Evolutionary conservation across 257 asterid genomes (phyloP).

Genomic region (Eustoma russellianum): DNA sequence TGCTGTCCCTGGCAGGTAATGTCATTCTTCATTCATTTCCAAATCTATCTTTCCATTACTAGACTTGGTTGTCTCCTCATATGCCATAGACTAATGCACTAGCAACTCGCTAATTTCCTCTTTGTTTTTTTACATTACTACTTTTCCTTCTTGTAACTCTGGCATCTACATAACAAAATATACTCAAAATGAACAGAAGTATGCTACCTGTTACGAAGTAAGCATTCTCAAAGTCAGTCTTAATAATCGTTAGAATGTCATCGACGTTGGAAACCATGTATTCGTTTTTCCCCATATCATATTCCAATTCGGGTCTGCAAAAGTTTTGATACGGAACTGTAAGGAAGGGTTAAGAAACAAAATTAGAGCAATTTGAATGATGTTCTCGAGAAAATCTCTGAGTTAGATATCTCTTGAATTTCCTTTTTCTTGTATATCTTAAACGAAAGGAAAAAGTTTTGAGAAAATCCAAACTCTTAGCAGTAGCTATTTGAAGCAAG

Average conservation of each 20-base stretch:
- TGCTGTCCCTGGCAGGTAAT: too few species aligned
- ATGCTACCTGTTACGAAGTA: constrained; percentile 73
- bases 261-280: constrained; percentile 32
- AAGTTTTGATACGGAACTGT: neutral
- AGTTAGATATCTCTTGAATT: neutral
- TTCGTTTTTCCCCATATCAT: constrained; percentile 21
- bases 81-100: too few species aligned
- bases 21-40: too few species aligned
- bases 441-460: too few species aligned
- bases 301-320: constrained; percentile 30
- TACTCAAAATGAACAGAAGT: neutral
- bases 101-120: too few species aligned
- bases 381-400: neutral
- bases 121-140: too few species aligned
- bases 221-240: constrained; percentile 59
- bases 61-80: too few species aligned
- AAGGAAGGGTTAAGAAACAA: neutral
- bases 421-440: neutral
- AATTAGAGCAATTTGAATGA: neutral
- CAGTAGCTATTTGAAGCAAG: too few species aligned
- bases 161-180: neutral
- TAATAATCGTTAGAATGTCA: constrained; percentile 49
- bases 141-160: too few species aligned
- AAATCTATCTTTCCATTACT: too few species aligned
- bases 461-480: too few species aligned